These are phyloP conservation scores for Coprinopsis strossmayeri DNA, from an alignment of 768 basidiomycete species.

Conservation along the genomic window DNA sequence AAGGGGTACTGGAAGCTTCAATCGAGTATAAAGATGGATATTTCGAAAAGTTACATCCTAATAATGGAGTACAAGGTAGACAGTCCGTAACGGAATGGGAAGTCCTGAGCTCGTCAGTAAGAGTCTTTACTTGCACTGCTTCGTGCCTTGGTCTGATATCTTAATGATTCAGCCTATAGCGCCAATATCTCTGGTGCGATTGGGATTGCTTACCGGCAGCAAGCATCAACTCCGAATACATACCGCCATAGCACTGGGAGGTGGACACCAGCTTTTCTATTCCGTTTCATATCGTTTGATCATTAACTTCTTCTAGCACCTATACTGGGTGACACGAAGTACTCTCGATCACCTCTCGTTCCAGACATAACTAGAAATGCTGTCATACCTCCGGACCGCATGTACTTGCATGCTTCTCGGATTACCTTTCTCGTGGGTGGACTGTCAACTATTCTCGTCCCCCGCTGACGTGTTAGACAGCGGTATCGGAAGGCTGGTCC, in stretches of 20 bases:
- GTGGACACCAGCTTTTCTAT: slow-evolving; percentile 23
- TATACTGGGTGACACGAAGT: slow-evolving; percentile 54
- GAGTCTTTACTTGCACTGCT: slow-evolving; percentile 18
- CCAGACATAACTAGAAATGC: slow-evolving; percentile 19
- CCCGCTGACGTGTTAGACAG: slow-evolving; percentile 24
- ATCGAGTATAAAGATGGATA: slow-evolving; percentile 42
- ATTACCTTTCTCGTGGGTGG: slow-evolving; percentile 47
- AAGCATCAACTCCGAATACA: slow-evolving; percentile 74
- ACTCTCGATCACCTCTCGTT: slow-evolving; percentile 32
- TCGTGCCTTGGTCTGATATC: not conserved
- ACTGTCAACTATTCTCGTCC: not conserved
- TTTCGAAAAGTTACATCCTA: slow-evolving; percentile 27
- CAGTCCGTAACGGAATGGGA: slow-evolving; percentile 52
- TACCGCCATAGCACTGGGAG: slow-evolving; percentile 41
- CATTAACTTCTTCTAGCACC: slow-evolving; percentile 38
- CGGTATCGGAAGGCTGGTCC: slow-evolving; percentile 38
- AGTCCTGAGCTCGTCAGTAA: slow-evolving; percentile 50
- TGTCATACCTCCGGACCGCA: slow-evolving; percentile 35
- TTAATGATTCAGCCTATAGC: slow-evolving; percentile 24
- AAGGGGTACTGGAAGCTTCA: slow-evolving; percentile 34
- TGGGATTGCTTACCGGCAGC: slow-evolving; percentile 53
- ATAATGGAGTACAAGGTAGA: too few species aligned
- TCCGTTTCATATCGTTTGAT: not conserved
- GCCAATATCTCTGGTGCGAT: slow-evolving; percentile 50
- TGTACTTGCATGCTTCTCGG: slow-evolving; percentile 58